Conservation (phyloP, 768 basidiomycete genomes). For the Lyophyllum semitale region DNA sequence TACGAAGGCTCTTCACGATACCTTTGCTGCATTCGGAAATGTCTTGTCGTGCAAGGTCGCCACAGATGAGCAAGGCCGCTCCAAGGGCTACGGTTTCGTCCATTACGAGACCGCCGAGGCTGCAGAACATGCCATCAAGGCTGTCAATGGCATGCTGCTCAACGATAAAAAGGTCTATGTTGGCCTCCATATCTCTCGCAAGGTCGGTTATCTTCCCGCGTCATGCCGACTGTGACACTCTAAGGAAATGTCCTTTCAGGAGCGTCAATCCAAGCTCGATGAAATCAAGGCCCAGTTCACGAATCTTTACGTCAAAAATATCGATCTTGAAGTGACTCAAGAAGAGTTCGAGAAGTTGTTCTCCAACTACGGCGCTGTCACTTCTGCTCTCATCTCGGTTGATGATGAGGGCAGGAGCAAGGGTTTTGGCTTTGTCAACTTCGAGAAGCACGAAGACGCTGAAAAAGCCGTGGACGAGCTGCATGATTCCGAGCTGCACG, state of each 20-base stretch:
- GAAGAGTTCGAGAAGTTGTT: conserved; percentile 89
- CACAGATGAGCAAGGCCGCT: conserved; percentile 91
- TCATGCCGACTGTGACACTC: neutral
- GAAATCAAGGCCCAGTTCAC: conserved; percentile 98
- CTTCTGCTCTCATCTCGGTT: conserved; percentile 81
- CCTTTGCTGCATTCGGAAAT: conserved; percentile 98
- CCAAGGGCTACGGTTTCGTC: conserved; percentile 98
- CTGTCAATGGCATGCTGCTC: conserved; percentile 98
- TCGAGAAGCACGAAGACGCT: conserved; percentile 88
- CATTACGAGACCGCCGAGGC: conserved; percentile 99
- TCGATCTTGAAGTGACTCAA: conserved; percentile 81
- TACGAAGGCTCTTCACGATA: conserved; percentile 92
- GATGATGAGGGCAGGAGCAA: conserved; percentile 93
- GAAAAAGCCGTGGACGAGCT: conserved; percentile 86
- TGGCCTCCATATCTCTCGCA: conserved; percentile 95
- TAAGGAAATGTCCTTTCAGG: conserved; percentile 40
- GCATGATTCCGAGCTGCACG: conserved; percentile 81
- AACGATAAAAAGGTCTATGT: conserved; percentile 99
- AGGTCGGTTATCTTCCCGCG: conserved; percentile 49
- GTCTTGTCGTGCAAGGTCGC: conserved; percentile 99
- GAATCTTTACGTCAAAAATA: conserved; percentile 98
- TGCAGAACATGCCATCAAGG: conserved; percentile 94
- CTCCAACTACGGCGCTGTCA: conserved; percentile 73
- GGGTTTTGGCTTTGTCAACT: conserved; percentile 99
- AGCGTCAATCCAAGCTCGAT: conserved; percentile 97